These are phyloP conservation scores for Tetrapisispora arboricola DNA, from an alignment of 805 yeast genomes.

Conservation along the genomic window DNA sequence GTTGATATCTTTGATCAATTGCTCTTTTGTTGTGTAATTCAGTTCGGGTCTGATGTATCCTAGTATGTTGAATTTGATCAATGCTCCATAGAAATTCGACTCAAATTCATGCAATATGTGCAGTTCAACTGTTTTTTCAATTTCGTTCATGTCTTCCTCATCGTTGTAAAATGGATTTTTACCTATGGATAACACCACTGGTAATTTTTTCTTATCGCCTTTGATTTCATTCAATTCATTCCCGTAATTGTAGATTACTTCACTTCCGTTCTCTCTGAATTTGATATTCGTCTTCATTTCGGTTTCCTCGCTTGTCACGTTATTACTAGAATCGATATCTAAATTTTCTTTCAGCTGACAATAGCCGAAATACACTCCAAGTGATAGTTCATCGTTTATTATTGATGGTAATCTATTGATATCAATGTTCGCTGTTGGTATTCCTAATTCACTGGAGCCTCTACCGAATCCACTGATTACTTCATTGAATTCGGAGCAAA, in stretches of 20 bases:
- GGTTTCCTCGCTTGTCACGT: conserved; percentile 11
- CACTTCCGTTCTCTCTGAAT: conserved; percentile 30
- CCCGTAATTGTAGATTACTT: conserved; percentile 57
- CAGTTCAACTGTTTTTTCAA: conserved; percentile 70
- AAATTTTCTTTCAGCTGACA: conserved; percentile 29
- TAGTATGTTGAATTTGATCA: conserved; percentile 53
- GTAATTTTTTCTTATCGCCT: conserved; percentile 41
- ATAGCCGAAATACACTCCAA: conserved; percentile 92
- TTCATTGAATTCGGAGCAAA: conserved; percentile 32
- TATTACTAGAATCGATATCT: conserved; percentile 2
- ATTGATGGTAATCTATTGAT: conserved; percentile 38
- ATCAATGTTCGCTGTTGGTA: conserved; percentile 90
- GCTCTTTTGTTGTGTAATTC: conserved; percentile 75
- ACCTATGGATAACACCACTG: conserved; percentile 94
- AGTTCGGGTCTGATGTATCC: conserved; percentile 91
- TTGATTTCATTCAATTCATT: conserved; percentile 27
- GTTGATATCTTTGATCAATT: conserved; percentile 73
- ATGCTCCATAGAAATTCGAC: conserved; percentile 72
- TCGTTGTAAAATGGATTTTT: conserved; percentile 90
- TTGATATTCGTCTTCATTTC: not conserved
- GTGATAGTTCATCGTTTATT: conserved; percentile 17
- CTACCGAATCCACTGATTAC: conserved; percentile 86
- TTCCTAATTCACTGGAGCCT: conserved; percentile 87
- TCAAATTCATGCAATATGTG: conserved; percentile 71
- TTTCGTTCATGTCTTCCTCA: conserved; percentile 67